Conservation (phyloP, 2,329 filamentous ascomycete species). For the Fusarium scirpi region DNA sequence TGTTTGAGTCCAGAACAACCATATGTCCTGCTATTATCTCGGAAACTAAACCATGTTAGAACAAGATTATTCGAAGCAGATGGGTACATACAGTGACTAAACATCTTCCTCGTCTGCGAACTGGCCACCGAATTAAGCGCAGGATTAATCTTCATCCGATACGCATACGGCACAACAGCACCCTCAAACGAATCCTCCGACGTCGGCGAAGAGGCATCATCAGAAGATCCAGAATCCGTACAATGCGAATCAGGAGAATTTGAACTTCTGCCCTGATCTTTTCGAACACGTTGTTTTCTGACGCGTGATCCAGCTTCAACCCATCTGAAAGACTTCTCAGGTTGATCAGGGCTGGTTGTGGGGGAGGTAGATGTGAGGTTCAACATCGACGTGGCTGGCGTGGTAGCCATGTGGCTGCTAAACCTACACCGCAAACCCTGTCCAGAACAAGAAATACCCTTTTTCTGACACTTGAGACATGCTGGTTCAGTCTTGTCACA, state of each 20-base stretch:
- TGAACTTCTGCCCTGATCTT: background rate
- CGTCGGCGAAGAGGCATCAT: conserved; percentile 20
- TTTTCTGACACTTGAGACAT: conserved; percentile 56
- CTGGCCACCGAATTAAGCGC: conserved; percentile 45
- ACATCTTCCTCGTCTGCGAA: conserved; percentile 51
- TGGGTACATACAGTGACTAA: conserved; percentile 50
- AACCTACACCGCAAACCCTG: conserved; percentile 54
- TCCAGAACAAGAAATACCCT: conserved; percentile 55
- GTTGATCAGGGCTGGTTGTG: background rate
- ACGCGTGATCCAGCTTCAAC: conserved; percentile 22
- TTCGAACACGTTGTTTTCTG: conserved; percentile 17
- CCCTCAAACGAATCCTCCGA: conserved; percentile 8
- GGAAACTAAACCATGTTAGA: conserved; percentile 46
- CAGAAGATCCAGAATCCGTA: conserved; percentile 15
- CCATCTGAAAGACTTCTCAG: conserved; percentile 31
- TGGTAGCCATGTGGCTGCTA: conserved; percentile 47
- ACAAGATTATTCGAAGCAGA: accelerated
- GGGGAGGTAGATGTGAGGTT: conserved; percentile 1
- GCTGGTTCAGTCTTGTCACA: conserved; percentile 56
- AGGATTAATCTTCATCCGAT: conserved; percentile 24
- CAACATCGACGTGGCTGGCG: background rate
- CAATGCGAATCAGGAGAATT: background rate
- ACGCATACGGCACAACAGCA: conserved; percentile 8
- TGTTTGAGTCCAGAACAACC: conserved; percentile 53
- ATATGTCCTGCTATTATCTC: conserved; percentile 54